These are phyloP conservation scores for Pestalotiopsis sp. DNA, from an alignment of 2,329 filamentous ascomycete species.

Conservation along the genomic window DNA sequence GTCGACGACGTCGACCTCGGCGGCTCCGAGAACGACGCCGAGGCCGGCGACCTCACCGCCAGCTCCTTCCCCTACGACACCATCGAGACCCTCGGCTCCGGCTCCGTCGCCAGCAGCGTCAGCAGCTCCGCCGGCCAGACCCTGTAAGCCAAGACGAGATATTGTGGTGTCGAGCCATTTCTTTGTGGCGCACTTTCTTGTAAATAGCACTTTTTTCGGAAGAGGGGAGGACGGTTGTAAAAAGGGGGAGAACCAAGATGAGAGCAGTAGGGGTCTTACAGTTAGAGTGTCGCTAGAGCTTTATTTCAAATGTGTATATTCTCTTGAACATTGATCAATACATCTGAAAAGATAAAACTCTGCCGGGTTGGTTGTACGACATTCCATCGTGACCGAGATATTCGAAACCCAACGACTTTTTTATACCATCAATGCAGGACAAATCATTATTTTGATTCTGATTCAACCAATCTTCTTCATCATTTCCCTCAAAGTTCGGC, in stretches of 20 bases:
- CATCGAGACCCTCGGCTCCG: slow-evolving; percentile 45
- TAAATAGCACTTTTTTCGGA: neutral
- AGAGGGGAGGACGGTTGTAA: neutral
- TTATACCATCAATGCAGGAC: too few species aligned
- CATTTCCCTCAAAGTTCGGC: neutral
- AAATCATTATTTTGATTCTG: too few species aligned
- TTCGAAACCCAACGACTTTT: too few species aligned
- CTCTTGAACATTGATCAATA: neutral
- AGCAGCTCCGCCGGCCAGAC: slow-evolving; percentile 38
- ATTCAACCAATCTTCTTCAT: neutral
- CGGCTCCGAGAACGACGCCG: slow-evolving; percentile 25
- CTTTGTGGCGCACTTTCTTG: neutral
- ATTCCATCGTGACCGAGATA: too few species aligned
- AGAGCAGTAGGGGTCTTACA: neutral
- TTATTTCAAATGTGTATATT: slow-evolving; percentile 3
- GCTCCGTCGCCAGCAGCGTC: slow-evolving; percentile 45
- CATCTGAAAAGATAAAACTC: too few species aligned
- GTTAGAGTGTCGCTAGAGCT: neutral
- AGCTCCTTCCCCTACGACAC: slow-evolving; percentile 53
- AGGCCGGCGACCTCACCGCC: slow-evolving; percentile 29
- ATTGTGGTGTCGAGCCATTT: neutral
- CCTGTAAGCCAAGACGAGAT: slow-evolving; percentile 20
- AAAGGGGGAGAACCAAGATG: neutral
- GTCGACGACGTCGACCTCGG: slow-evolving; percentile 45
- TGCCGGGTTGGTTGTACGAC: too few species aligned